A percentile compares a stretch with the other conserved stretches of the same genome.
Evolutionary conservation across 2,329 filamentous ascomycete species (phyloP).

Genomic region (Aspergillus brasiliensis): DNA sequence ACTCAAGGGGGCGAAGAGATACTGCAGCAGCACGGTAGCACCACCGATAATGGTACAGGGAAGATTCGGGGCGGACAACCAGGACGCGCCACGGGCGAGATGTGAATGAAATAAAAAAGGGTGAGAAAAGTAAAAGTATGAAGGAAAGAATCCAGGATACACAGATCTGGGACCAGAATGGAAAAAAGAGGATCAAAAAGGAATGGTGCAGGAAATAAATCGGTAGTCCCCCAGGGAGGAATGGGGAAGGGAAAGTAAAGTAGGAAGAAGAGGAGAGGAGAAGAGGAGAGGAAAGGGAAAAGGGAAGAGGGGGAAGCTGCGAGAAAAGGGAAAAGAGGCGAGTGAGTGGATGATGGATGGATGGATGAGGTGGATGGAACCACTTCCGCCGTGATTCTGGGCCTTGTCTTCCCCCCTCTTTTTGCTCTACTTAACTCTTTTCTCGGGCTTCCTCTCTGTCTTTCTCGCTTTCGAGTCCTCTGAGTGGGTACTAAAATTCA

Average conservation of each 20-base stretch:
- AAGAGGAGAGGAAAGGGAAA: constrained; percentile 13
- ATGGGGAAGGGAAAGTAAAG: constrained; percentile 23
- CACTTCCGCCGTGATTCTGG: neutral
- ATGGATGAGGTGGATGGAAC: constrained; percentile 6
- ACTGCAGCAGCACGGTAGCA: constrained; percentile 23
- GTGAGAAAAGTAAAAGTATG: constrained; percentile 16
- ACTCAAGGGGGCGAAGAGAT: constrained; percentile 25
- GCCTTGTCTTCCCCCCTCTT: neutral
- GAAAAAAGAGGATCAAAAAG: constrained; percentile 20
- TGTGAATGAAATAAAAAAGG: constrained; percentile 14
- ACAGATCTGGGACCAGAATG: constrained; percentile 30
- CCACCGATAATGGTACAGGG: constrained; percentile 20
- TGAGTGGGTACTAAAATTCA: neutral
- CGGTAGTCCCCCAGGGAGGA: constrained; percentile 17
- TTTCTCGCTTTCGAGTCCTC: neutral
- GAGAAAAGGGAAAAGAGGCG: neutral
- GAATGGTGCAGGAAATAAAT: constrained; percentile 26
- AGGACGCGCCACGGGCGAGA: constrained; percentile 34
- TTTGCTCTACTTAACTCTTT: neutral
- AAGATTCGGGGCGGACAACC: constrained; percentile 43
- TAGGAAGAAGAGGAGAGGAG: constrained; percentile 18
- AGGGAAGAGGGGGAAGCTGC: constrained; percentile 12
- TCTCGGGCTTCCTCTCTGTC: neutral
- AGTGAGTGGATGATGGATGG: constrained; percentile 1
- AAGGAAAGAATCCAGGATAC: constrained; percentile 32